Evolutionary conservation across 2,329 filamentous ascomycete genomes (phyloP).

Genomic region (Pseudogymnoascus sp.): DNA sequence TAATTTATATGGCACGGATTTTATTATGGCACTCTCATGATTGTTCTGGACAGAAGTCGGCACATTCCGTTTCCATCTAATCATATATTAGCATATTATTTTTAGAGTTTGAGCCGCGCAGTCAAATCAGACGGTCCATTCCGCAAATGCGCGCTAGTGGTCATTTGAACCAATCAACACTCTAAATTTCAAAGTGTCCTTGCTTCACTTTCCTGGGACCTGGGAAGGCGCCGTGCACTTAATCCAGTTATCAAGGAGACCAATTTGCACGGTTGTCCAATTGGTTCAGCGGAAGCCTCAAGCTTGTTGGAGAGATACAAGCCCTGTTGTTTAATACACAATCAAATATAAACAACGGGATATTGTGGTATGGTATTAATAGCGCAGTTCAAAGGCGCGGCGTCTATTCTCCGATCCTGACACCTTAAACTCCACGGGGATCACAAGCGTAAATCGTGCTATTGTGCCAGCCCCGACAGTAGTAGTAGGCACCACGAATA

Average conservation of each 20-base stretch:
- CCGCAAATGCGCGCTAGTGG: neutral
- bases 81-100: neutral
- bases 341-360: neutral
- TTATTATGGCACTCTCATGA: neutral
- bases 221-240: neutral
- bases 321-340: neutral
- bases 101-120: neutral
- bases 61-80: neutral
- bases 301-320: neutral
- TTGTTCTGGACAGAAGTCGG: neutral
- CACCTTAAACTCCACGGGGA: neutral
- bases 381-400: no score
- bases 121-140: neutral
- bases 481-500: no score
- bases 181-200: neutral
- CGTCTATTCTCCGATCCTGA: no score
- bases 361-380: neutral
- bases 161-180: neutral
- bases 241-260: neutral
- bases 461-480: no score
- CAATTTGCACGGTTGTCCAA: neutral
- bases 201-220: neutral
- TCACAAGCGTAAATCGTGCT: no score
- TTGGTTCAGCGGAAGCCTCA: neutral
- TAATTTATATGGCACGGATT: neutral